Conservation (phyloP, 2,329 filamentous ascomycete species). For the Thelonectria rubi region DNA sequence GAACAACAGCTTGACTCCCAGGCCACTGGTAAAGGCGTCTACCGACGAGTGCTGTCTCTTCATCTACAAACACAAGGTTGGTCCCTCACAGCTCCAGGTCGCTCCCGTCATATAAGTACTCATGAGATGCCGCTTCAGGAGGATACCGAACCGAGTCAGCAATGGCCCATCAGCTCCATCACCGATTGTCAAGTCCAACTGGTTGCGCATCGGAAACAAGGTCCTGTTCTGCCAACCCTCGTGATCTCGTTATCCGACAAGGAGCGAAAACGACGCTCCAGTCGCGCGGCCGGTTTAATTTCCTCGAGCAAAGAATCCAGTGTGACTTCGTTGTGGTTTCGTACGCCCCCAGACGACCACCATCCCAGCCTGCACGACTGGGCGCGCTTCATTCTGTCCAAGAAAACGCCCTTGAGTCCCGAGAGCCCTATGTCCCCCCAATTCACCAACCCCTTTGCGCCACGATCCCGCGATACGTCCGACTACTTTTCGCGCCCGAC, state of each 20-base stretch:
- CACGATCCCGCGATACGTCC: constrained; percentile 51
- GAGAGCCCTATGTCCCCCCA: constrained; percentile 63
- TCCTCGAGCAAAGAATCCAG: constrained; percentile 59
- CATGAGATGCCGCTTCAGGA: constrained; percentile 45
- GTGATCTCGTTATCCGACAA: constrained; percentile 68
- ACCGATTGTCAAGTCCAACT: constrained; percentile 67
- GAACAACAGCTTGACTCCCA: constrained; percentile 50
- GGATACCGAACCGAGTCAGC: constrained; percentile 63
- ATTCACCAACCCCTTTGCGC: constrained; percentile 63
- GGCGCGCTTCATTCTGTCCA: constrained; percentile 62
- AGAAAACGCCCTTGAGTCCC: constrained; percentile 57
- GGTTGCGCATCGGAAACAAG: constrained; percentile 69
- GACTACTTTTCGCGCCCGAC: constrained; percentile 56
- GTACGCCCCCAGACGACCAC: constrained; percentile 61
- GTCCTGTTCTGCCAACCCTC: constrained; percentile 66
- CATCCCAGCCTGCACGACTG: constrained; percentile 66
- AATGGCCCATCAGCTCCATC: constrained; percentile 62
- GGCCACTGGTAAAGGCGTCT: constrained; percentile 45
- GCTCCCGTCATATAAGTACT: constrained; percentile 8
- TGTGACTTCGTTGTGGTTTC: constrained; percentile 64
- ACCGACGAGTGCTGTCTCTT: constrained; percentile 59
- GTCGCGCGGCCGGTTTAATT: constrained; percentile 66
- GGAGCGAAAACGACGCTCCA: constrained; percentile 71
- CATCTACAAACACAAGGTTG: constrained; percentile 66
- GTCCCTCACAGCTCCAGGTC: constrained; percentile 3